phyloP scores from a whole-genome alignment of 1,284 basidiomycete species.

The Leccinum subfulvum region DNA sequence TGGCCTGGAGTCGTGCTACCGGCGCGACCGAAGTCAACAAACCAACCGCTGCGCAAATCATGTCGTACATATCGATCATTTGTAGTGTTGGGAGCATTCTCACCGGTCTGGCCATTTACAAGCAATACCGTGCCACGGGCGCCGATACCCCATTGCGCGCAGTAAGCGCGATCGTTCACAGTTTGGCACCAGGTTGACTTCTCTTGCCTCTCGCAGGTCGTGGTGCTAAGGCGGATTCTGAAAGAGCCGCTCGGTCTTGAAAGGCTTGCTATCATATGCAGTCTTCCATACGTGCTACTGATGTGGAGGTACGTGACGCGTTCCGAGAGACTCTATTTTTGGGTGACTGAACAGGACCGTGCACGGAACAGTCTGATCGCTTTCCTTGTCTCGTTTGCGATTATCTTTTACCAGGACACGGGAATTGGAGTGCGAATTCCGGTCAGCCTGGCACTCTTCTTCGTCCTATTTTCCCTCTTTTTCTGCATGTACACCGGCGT shows the following conservation, averaged over 20 bases:
- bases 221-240: conserved; percentile 29
- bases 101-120: conserved; percentile 30
- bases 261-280: conserved; percentile 30
- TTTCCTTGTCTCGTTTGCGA: conserved; percentile 23
- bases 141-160: conserved; percentile 34
- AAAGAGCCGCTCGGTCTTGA: conserved; percentile 26
- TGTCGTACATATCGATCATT: conserved; percentile 33
- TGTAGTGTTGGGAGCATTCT: conserved; percentile 31
- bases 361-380: conserved; percentile 22
- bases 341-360: conserved; percentile 1
- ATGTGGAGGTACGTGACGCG: conserved; percentile 29
- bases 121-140: conserved; percentile 35
- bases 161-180: conserved; percentile 9
- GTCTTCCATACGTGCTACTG: conserved; percentile 32
- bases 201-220: conserved; percentile 17
- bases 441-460: conserved; percentile 19
- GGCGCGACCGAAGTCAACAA: background rate
- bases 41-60: conserved; percentile 25
- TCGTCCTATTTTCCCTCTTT: conserved; percentile 23
- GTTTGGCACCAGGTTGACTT: conserved; percentile 1
- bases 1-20: conserved; percentile 16
- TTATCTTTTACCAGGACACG: conserved; percentile 26
- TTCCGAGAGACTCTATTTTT: background rate
- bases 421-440: conserved; percentile 27
- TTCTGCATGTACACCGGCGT: conserved; percentile 25